Evolutionary conservation across 768 basidiomycete genomes (phyloP), one percentile per base, ranked within the genome.

Genomic region (Terana coerulea): DNA sequence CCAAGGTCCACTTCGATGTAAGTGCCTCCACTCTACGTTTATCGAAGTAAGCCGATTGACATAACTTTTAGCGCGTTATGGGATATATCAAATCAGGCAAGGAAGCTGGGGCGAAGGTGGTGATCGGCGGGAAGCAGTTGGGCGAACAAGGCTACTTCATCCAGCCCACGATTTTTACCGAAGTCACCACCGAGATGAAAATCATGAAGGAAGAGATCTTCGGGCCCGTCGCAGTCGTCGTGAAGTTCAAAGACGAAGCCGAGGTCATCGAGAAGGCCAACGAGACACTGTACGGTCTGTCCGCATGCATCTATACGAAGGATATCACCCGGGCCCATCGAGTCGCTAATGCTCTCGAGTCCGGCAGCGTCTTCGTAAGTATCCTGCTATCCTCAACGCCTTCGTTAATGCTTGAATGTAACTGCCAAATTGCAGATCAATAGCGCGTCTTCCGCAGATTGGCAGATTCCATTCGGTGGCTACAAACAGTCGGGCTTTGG

Each of bases 51-150:
- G n/a, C n/a, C n/a, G n/a, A n/a, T n/a, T n/a, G n/a, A n/a, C n/a
- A n/a, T n/a, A n/a, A n/a, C n/a, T n/a, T 56, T n/a, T n/a, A 87
- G 84, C 84, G 85, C 48, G 77, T 93, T 55, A 80, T 90, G 78
- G 69, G 66, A 9, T 92, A 91, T 71, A 91, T 95, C 65, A 62
- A 88, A 22, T 79, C 82, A 4, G 91, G 91, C 3, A 85, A 80
- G 63, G 63, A 76, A 12, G 76, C 80, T 17, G 91, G 91, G 17
- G 91, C 90, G 0, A 86, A 67, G 14, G 67, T 87, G 7, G 75
- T 80, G 57, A 47, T 70, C 3, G 91, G 90, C 3, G 89, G 90
- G 7, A 71, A 72, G 25, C 76, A 76, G 30, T 70, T 74, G 59
- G 86, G 86, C 7, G 65, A 58, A 1, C 76, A 78, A 53, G 83